phyloP scores from a whole-genome alignment of 1,139 yeast genomes.

The Yamadazyma pseudoaaseri region DNA sequence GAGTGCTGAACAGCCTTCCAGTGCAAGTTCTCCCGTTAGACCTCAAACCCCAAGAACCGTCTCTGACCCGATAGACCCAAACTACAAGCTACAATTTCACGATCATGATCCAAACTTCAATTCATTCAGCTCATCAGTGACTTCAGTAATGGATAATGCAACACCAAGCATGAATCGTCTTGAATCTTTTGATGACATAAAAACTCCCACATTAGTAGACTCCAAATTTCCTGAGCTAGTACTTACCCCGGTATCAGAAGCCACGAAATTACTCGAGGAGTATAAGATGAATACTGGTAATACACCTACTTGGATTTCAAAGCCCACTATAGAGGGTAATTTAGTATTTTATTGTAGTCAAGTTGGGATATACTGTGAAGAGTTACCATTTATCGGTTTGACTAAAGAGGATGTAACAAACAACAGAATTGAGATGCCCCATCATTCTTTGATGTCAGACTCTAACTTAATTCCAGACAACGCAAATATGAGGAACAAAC shows the following conservation, averaged over 20 bases:
- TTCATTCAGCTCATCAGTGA: constrained; percentile 10
- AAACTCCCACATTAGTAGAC: constrained; percentile 1
- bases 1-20: neutral
- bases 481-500: constrained; percentile 1
- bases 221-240: constrained; percentile 5
- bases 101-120: constrained; percentile 10
- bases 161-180: constrained; percentile 1
- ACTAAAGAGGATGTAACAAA: constrained; percentile 18
- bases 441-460: constrained; percentile 24
- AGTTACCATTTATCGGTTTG: constrained; percentile 45
- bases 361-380: constrained; percentile 55
- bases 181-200: constrained; percentile 2
- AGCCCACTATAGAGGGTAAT: constrained; percentile 54
- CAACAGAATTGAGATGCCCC: constrained; percentile 29
- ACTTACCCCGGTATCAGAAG: constrained; percentile 23
- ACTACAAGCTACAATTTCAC: constrained; percentile 1
- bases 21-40: neutral
- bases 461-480: constrained; percentile 15
- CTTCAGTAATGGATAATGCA: constrained; percentile 6
- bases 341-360: constrained; percentile 59
- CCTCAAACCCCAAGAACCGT: neutral
- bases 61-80: neutral
- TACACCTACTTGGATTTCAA: constrained; percentile 51
- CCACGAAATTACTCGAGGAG: constrained; percentile 35
- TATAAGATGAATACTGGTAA: constrained; percentile 27